Conservation (phyloP, 331 rosid genomes). For the Telfairia occidentalis region DNA sequence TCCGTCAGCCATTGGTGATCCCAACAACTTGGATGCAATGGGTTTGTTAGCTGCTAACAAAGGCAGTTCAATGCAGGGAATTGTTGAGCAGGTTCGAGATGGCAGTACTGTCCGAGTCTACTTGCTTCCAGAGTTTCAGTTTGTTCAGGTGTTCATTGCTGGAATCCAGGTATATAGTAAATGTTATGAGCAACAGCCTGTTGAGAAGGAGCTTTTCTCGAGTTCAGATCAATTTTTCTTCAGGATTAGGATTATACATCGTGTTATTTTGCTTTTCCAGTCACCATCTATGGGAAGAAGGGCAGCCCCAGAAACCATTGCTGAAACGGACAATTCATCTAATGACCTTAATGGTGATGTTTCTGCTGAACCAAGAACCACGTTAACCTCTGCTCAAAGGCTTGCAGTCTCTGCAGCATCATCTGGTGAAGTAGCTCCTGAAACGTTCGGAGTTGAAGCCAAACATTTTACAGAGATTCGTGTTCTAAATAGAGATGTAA, state of each 20-base stretch:
- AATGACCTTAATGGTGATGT: conserved; percentile 49
- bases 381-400: conserved; percentile 84
- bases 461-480: conserved; percentile 79
- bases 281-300: conserved; percentile 88
- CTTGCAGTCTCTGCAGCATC: conserved; percentile 50
- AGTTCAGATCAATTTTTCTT: background rate
- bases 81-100: conserved; percentile 96
- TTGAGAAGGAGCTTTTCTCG: background rate
- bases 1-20: conserved; percentile 84
- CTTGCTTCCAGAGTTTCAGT: conserved; percentile 92
- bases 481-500: conserved; percentile 66
- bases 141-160: conserved; percentile 89
- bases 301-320: conserved; percentile 34
- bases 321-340: conserved; percentile 40
- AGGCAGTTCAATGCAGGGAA: conserved; percentile 72
- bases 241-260: background rate
- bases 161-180: conserved; percentile 64
- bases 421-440: conserved; percentile 46
- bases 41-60: conserved; percentile 64
- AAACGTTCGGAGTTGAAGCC: conserved; percentile 74
- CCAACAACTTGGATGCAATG: conserved; percentile 78
- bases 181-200: background rate
- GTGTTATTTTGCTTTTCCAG: conserved; percentile 29
- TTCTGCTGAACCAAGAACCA: conserved; percentile 50
- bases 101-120: conserved; percentile 85